Evolutionary conservation across 2,329 filamentous ascomycete species (phyloP).

Genomic region (Xylaria polymorpha): DNA sequence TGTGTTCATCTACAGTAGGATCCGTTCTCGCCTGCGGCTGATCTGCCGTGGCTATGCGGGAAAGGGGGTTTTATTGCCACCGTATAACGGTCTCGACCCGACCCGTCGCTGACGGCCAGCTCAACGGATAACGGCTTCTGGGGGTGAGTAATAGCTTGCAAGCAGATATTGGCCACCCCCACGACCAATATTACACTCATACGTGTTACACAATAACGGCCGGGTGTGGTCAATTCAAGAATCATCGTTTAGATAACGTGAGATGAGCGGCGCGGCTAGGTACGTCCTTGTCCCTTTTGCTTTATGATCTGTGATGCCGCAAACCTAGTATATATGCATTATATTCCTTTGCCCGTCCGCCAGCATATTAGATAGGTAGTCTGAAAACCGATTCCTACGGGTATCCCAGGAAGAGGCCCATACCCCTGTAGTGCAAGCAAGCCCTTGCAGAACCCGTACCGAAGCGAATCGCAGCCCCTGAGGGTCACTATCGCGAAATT

Average conservation of each 20-base stretch:
- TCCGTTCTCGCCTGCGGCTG: slow-evolving; percentile 21
- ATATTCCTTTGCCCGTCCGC: slow-evolving; percentile 11
- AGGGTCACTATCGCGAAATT: slow-evolving; percentile 33
- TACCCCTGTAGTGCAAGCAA: slow-evolving; percentile 9
- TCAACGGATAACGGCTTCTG: slow-evolving; percentile 11
- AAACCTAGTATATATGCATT: slow-evolving; percentile 24
- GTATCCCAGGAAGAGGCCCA: slow-evolving; percentile 33
- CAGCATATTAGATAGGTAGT: slow-evolving; percentile 14
- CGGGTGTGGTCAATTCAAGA: background rate
- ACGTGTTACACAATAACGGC: slow-evolving; percentile 9
- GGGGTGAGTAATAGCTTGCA: slow-evolving; percentile 12
- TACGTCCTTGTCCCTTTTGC: slow-evolving; percentile 12
- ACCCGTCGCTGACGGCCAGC: slow-evolving; percentile 3
- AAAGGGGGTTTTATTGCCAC: background rate
- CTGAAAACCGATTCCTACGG: slow-evolving; percentile 26
- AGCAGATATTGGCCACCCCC: slow-evolving; percentile 10
- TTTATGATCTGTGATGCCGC: slow-evolving; percentile 7
- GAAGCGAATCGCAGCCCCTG: slow-evolving; percentile 1
- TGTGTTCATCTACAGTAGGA: background rate
- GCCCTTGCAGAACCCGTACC: slow-evolving; percentile 14
- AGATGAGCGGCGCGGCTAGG: slow-evolving; percentile 18
- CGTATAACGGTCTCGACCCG: slow-evolving; percentile 10
- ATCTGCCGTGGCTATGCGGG: slow-evolving; percentile 3
- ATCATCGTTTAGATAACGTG: slow-evolving; percentile 27
- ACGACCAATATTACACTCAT: slow-evolving; percentile 14